Percentiles rank a stretch among this genome's conserved stretches.
Conservation (phyloP, 805 yeast genomes). For the Blastobotrys muscicola region DNA sequence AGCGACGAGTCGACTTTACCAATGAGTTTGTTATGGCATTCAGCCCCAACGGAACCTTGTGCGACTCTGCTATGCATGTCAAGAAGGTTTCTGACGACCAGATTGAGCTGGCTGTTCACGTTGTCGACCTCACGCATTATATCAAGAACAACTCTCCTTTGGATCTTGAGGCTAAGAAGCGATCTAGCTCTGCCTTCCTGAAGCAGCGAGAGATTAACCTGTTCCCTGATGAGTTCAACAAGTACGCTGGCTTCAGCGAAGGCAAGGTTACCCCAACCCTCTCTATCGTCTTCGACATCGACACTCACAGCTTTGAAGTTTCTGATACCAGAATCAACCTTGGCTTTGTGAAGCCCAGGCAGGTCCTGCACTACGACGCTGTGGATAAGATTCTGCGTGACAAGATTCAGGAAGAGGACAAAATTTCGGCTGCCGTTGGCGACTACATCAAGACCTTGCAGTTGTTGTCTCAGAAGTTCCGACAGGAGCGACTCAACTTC, state of each 20-base stretch:
- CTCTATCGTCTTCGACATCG: conserved; percentile 73
- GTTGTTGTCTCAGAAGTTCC: conserved; percentile 57
- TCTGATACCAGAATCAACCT: conserved; percentile 72
- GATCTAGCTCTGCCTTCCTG: conserved; percentile 81
- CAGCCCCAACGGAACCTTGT: conserved; percentile 45
- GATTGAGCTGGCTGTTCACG: conserved; percentile 79
- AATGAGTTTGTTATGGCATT: conserved; percentile 55
- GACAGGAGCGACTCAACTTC: conserved; percentile 45
- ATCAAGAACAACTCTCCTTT: conserved; percentile 63
- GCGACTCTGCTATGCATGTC: conserved; percentile 80
- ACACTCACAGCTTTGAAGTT: conserved; percentile 59
- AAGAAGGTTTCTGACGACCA: conserved; percentile 48
- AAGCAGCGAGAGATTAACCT: conserved; percentile 66
- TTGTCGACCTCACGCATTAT: conserved; percentile 67
- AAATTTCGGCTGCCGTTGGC: conserved; percentile 44
- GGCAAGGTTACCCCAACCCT: conserved; percentile 55
- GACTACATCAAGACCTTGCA: conserved; percentile 58
- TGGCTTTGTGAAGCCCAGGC: conserved; percentile 56
- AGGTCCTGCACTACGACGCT: conserved; percentile 20
- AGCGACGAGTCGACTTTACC: conserved; percentile 43
- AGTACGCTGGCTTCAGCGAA: conserved; percentile 48
- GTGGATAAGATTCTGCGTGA: conserved; percentile 12
- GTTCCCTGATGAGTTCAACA: conserved; percentile 55
- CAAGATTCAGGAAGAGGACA: conserved; percentile 3
- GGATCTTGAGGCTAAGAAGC: conserved; percentile 83